Percentiles rank a stretch among this genome's conserved stretches.
Conservation (phyloP, 257 asterid species). For the Ocimum tenuiflorum region DNA sequence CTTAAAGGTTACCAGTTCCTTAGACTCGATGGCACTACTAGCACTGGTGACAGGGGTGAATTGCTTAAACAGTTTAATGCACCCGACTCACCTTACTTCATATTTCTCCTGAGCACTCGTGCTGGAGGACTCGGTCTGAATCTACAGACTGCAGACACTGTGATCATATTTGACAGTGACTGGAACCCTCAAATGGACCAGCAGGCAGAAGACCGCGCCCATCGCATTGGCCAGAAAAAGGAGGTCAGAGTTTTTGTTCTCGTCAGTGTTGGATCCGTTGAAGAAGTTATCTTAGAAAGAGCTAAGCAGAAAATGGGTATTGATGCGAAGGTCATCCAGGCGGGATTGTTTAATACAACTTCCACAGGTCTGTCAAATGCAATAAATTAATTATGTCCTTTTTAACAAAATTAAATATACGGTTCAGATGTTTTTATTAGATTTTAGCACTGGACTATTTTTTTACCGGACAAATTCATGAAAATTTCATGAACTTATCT, state of each 20-base stretch:
- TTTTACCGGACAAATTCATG: no score
- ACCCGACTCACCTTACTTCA: slow-evolving; percentile 90
- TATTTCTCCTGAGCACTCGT: slow-evolving; percentile 94
- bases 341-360: slow-evolving; percentile 93
- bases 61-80: slow-evolving; percentile 73
- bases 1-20: slow-evolving; percentile 70
- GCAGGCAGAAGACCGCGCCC: slow-evolving; percentile 99
- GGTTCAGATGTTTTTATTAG: no score
- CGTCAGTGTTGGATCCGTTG: slow-evolving; percentile 90
- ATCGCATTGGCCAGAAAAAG: slow-evolving; percentile 97
- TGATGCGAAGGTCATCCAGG: slow-evolving; percentile 98
- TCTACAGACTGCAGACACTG: slow-evolving; percentile 94
- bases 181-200: slow-evolving; percentile 99
- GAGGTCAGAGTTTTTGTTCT: slow-evolving; percentile 96
- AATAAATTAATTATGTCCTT: not conserved
- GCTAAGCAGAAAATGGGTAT: slow-evolving; percentile 99
- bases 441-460: no score
- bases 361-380: slow-evolving; percentile 73
- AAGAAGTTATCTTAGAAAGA: slow-evolving; percentile 93
- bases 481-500: not conserved
- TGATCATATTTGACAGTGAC: slow-evolving; percentile 91
- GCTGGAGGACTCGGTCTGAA: slow-evolving; percentile 99
- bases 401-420: no score
- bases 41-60: slow-evolving; percentile 83
- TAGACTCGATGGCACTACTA: slow-evolving; percentile 91